Evolutionary conservation across 2,329 filamentous ascomycete species (phyloP).

Genomic region (Fusarium protoensiforme): DNA sequence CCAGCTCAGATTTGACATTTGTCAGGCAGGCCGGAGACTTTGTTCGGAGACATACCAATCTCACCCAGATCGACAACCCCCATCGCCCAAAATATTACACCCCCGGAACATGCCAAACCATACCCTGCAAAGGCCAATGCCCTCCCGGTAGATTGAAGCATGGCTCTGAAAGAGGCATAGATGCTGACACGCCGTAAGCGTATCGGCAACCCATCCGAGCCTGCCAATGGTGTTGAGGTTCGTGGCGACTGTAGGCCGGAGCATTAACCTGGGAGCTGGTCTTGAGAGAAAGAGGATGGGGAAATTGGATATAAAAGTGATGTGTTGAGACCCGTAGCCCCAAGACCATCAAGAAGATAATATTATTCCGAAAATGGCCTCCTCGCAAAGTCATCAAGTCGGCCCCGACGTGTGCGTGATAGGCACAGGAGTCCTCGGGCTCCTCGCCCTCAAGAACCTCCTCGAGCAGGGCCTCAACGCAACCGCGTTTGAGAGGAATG

Average conservation of each 20-base stretch:
- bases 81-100: not conserved
- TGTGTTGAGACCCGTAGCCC: not conserved
- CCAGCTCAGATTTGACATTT: not conserved
- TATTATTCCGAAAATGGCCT: slow-evolving; percentile 20
- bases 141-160: not conserved
- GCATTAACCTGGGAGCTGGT: not conserved
- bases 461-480: slow-evolving; percentile 56
- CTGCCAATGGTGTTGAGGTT: not conserved
- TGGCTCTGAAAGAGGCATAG: not conserved
- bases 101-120: not conserved
- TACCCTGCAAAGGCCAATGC: not conserved
- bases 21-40: not conserved
- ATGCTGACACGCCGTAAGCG: not conserved
- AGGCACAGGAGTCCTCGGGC: slow-evolving; percentile 48
- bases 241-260: not conserved
- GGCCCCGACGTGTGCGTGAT: slow-evolving; percentile 44
- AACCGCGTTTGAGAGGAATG: slow-evolving; percentile 54
- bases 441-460: slow-evolving; percentile 55
- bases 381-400: slow-evolving; percentile 15
- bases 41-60: slow-evolving; percentile 1
- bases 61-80: not conserved
- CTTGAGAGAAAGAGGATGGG: not conserved
- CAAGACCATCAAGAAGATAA: not conserved
- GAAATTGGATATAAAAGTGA: slow-evolving; percentile 13
- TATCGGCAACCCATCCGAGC: not conserved